Conservation (phyloP, 2,329 filamentous ascomycete genomes). For the Fusarium secorum region DNA sequence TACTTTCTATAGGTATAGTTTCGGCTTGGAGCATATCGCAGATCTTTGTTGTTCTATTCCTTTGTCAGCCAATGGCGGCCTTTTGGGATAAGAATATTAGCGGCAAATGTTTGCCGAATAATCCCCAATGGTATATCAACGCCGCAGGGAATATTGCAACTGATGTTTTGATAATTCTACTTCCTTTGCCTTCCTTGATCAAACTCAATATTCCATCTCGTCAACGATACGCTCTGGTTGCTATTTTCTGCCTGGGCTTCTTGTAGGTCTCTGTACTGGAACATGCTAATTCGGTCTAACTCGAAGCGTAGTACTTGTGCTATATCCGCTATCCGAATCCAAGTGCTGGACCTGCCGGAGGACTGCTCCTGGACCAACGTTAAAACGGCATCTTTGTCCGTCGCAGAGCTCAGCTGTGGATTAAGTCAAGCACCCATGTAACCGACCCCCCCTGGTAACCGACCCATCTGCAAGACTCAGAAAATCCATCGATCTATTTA, state of each 20-base stretch:
- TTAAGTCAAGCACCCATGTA: too few species aligned
- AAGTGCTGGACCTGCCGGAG: background rate
- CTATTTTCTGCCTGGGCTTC: background rate
- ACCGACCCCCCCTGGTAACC: too few species aligned
- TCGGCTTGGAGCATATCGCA: background rate
- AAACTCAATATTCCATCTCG: background rate
- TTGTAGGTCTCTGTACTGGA: background rate
- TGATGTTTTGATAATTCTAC: background rate
- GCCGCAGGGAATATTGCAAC: background rate
- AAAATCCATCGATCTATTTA: too few species aligned
- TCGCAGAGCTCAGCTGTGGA: background rate
- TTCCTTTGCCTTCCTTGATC: background rate
- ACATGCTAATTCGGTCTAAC: background rate
- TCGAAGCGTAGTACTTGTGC: background rate
- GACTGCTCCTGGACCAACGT: background rate
- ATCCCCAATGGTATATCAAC: background rate
- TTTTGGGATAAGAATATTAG: background rate
- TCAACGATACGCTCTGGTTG: background rate
- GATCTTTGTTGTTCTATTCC: background rate
- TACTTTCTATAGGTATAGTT: background rate
- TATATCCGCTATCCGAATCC: background rate
- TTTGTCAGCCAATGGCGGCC: background rate
- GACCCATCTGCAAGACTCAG: too few species aligned
- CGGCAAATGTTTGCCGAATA: background rate
- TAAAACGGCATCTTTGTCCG: background rate